Conservation (phyloP, 179 eudicot species). For the Sideroxylon spinosum region DNA sequence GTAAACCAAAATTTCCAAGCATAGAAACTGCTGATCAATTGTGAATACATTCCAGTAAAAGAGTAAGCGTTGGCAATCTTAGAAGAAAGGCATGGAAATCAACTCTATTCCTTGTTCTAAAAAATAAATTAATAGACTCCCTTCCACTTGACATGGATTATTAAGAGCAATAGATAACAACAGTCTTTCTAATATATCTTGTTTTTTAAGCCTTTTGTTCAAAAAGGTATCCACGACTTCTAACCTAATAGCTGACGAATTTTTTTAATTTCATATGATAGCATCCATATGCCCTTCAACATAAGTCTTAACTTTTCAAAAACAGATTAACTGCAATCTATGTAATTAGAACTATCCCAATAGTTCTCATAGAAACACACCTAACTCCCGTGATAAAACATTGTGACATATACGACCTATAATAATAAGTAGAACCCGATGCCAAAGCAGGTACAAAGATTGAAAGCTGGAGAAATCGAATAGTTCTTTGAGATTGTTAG, state of each 20-base stretch:
- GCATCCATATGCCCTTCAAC: background rate
- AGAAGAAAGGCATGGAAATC: background rate
- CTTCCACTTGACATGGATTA: background rate
- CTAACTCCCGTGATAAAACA: background rate
- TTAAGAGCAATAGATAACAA: background rate
- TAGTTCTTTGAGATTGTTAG: background rate
- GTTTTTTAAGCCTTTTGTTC: background rate
- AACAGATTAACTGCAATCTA: background rate
- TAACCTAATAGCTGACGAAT: background rate
- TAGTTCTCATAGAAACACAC: background rate
- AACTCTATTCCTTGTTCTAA: background rate
- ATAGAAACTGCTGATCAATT: background rate
- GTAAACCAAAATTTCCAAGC: slow-evolving; percentile 8
- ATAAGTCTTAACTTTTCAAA: background rate
- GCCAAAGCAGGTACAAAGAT: slow-evolving; percentile 2
- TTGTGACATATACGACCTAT: background rate
- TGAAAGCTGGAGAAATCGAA: background rate
- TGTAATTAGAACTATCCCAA: background rate
- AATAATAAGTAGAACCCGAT: background rate
- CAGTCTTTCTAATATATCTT: background rate
- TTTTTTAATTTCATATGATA: background rate
- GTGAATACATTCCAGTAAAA: background rate
- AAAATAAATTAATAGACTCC: background rate
- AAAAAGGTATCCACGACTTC: background rate
- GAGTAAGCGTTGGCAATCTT: background rate